Evolutionary conservation across 2,329 filamentous ascomycete genomes (phyloP).

Genomic region (Pezizomycotina sp.): DNA sequence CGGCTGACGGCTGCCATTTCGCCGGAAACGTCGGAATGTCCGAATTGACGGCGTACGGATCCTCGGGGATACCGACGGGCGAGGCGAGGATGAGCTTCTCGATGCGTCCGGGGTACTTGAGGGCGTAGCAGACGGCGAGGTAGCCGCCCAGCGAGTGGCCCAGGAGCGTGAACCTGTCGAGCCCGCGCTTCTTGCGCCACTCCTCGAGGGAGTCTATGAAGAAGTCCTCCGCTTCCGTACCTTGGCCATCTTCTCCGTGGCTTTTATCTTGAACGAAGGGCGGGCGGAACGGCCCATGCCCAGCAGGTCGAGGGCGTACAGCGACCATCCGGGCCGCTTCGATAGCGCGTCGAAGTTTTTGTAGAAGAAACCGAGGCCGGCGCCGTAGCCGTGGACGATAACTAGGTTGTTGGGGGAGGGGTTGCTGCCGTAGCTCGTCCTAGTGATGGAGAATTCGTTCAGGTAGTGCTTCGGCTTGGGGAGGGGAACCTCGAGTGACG

Average conservation of each 20-base stretch:
- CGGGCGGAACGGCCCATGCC: slow-evolving; percentile 84
- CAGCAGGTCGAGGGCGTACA: slow-evolving; percentile 87
- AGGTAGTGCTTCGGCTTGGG: slow-evolving; percentile 71
- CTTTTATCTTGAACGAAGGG: slow-evolving; percentile 66
- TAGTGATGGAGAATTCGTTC: slow-evolving; percentile 85
- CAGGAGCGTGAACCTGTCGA: slow-evolving; percentile 83
- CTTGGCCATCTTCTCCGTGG: slow-evolving; percentile 63
- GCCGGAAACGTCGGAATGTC: slow-evolving; percentile 64
- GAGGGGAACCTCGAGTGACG: slow-evolving; percentile 66
- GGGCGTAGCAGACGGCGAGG: slow-evolving; percentile 80
- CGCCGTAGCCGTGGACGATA: slow-evolving; percentile 92
- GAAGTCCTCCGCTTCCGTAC: slow-evolving; percentile 86
- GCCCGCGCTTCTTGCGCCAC: slow-evolving; percentile 74
- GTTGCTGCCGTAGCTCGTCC: slow-evolving; percentile 39
- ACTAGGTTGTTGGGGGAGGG: slow-evolving; percentile 45
- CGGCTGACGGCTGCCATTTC: slow-evolving; percentile 53
- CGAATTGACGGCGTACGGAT: slow-evolving; percentile 72
- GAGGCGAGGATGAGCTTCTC: slow-evolving; percentile 95
- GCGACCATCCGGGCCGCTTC: slow-evolving; percentile 61
- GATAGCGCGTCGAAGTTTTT: slow-evolving; percentile 88
- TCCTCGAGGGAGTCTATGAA: slow-evolving; percentile 94
- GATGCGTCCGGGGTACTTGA: slow-evolving; percentile 86
- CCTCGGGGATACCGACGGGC: slow-evolving; percentile 84
- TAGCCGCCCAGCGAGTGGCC: slow-evolving; percentile 92
- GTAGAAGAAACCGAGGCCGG: slow-evolving; percentile 93